A percentile compares a stretch with the other conserved stretches of the same genome.
These are phyloP conservation scores for Straminergon stramineum DNA, from an alignment of 225 moss, liverwort and hornwort genomes.

Conservation along the genomic window DNA sequence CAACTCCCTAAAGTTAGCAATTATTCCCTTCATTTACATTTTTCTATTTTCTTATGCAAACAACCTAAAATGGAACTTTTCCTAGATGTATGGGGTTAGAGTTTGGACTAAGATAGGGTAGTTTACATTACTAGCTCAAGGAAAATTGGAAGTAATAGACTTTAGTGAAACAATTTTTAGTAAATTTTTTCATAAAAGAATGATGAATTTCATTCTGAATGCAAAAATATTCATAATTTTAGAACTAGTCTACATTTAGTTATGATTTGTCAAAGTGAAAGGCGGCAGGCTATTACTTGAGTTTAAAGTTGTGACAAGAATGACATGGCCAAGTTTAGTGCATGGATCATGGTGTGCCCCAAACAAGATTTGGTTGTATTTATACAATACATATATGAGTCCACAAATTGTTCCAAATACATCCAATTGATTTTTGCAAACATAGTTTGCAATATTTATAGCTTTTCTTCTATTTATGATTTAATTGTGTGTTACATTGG, in stretches of 20 bases:
- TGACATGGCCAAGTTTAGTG: background rate
- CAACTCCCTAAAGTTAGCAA: no score
- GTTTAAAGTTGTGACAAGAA: background rate
- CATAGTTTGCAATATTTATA: background rate
- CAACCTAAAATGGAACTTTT: no score
- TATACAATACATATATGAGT: fast-evolving
- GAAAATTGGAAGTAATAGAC: fast-evolving
- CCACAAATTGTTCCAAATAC: background rate
- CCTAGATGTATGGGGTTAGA: no score
- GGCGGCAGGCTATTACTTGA: fast-evolving
- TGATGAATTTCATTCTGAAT: background rate
- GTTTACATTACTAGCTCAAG: fast-evolving
- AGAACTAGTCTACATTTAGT: background rate
- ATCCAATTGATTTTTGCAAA: background rate
- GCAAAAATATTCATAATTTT: background rate
- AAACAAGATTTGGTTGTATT: background rate
- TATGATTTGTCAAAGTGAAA: background rate
- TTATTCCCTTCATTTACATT: no score
- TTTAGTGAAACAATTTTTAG: fast-evolving
- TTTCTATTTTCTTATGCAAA: no score
- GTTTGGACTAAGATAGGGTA: no score
- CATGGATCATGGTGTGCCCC: background rate
- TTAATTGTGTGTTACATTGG: fast-evolving
- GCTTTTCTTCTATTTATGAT: background rate
- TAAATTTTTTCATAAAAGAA: background rate